Percentiles rank a stretch among this genome's conserved stretches.
Evolutionary conservation across 2,329 filamentous ascomycete genomes (phyloP).

Genomic region (Fusarium agapanthi): DNA sequence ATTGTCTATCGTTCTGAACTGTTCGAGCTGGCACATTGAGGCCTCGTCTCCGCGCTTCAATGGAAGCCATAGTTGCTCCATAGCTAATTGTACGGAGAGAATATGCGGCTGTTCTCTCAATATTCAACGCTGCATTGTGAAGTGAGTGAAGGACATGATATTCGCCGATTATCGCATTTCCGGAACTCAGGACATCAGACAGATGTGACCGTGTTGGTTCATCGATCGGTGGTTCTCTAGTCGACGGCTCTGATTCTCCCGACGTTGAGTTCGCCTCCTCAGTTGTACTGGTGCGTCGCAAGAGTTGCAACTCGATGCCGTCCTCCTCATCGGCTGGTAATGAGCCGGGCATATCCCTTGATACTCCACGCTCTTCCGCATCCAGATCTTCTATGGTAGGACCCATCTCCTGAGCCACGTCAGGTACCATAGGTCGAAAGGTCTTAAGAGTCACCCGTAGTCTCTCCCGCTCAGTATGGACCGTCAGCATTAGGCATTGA

Average conservation of each 20-base stretch:
- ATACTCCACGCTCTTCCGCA: constrained; percentile 64
- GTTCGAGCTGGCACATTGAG: constrained; percentile 33
- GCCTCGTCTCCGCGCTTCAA: constrained; percentile 55
- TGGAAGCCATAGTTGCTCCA: constrained; percentile 61
- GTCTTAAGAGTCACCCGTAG: constrained; percentile 59
- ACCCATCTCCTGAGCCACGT: constrained; percentile 40
- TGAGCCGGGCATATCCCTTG: constrained; percentile 50
- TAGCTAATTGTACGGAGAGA: constrained; percentile 65
- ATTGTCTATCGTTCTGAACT: constrained; percentile 33
- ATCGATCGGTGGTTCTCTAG: constrained; percentile 40
- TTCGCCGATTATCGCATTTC: constrained; percentile 62
- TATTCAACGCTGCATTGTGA: constrained; percentile 56
- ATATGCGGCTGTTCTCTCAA: constrained; percentile 58
- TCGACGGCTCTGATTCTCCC: constrained; percentile 42
- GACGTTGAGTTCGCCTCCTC: constrained; percentile 38
- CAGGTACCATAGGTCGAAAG: constrained; percentile 47
- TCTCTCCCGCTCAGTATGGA: constrained; percentile 68
- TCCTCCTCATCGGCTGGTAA: constrained; percentile 49
- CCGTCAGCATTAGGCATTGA: constrained; percentile 71
- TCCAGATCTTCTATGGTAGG: constrained; percentile 60
- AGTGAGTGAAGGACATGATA: constrained; percentile 63
- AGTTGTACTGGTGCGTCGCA: constrained; percentile 34
- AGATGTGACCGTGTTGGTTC: constrained; percentile 50
- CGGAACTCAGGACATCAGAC: constrained; percentile 61
- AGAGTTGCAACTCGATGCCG: constrained; percentile 58